Conservation (phyloP, 495 filamentous ascomycete species). For the Penicillium salamii region DNA sequence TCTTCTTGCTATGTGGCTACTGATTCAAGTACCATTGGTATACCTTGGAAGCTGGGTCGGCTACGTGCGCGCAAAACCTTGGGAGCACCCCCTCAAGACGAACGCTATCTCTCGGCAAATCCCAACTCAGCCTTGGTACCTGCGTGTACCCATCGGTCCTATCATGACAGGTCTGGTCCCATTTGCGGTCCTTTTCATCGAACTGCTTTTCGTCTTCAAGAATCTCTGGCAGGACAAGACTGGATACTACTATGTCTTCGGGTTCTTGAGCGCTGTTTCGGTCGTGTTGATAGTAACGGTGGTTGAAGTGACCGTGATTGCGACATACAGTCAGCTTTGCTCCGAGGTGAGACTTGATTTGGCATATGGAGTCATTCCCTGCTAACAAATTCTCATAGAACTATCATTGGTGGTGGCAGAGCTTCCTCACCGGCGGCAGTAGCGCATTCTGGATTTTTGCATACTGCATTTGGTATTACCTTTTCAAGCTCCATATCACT, state of each 20-base stretch:
- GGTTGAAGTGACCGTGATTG: slow-evolving; percentile 85
- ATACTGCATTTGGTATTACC: slow-evolving; percentile 87
- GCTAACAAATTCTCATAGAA: slow-evolving; percentile 57
- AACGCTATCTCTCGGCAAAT: slow-evolving; percentile 70
- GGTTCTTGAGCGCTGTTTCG: slow-evolving; percentile 76
- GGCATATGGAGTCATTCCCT: not conserved
- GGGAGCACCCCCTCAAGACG: slow-evolving; percentile 89
- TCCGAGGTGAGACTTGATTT: slow-evolving; percentile 51
- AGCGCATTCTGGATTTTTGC: slow-evolving; percentile 81
- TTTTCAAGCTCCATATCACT: slow-evolving; percentile 75
- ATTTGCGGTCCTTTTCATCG: slow-evolving; percentile 92
- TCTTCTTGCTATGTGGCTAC: slow-evolving; percentile 78
- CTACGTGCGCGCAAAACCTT: slow-evolving; percentile 61
- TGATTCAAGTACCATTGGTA: slow-evolving; percentile 86
- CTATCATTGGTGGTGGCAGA: slow-evolving; percentile 96
- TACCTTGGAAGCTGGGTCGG: slow-evolving; percentile 84
- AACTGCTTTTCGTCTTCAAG: slow-evolving; percentile 89
- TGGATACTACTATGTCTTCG: slow-evolving; percentile 94
- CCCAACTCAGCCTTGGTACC: slow-evolving; percentile 79
- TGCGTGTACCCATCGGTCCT: slow-evolving; percentile 56
- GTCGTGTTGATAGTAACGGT: slow-evolving; percentile 75
- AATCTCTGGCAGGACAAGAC: slow-evolving; percentile 91
- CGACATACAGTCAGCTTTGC: slow-evolving; percentile 84
- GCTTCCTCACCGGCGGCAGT: slow-evolving; percentile 78
- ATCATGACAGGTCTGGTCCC: slow-evolving; percentile 80